phyloP scores from a whole-genome alignment of 805 yeast species.

The Ogataea neopini region DNA sequence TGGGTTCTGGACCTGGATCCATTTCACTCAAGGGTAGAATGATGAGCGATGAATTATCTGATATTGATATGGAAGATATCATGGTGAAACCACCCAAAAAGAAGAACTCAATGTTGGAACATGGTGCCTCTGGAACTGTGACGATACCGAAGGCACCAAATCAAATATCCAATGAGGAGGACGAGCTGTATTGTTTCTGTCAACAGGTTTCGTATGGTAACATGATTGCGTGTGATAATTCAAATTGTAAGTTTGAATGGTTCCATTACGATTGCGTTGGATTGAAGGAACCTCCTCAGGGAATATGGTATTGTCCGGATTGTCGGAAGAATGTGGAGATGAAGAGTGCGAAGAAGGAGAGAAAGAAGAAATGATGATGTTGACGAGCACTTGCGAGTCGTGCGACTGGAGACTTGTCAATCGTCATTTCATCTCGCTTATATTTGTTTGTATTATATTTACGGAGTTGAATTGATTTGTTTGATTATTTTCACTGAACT shows the following conservation, averaged over 20 bases:
- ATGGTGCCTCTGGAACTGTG: conserved; percentile 31
- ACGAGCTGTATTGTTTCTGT: conserved; percentile 82
- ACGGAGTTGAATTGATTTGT: too few relatives aligned
- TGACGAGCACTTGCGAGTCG: too few relatives aligned
- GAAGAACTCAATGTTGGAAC: conserved; percentile 24
- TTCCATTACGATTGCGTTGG: conserved; percentile 82
- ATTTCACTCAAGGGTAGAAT: conserved; percentile 19
- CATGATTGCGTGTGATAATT: conserved; percentile 65
- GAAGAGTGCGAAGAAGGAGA: conserved; percentile 28
- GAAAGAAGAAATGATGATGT: conserved; percentile 19
- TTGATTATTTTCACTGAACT: background rate
- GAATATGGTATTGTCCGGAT: conserved; percentile 95
- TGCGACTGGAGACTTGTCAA: too few relatives aligned
- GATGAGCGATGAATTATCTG: conserved; percentile 24
- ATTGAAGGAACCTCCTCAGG: conserved; percentile 88
- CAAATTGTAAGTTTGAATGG: conserved; percentile 62
- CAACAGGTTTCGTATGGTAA: conserved; percentile 84
- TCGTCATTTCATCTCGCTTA: too few relatives aligned
- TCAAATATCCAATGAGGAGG: conserved; percentile 55
- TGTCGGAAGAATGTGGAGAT: conserved; percentile 48
- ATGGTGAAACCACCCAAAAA: conserved; percentile 16
- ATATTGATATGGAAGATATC: conserved; percentile 22
- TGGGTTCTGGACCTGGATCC: conserved; percentile 5
- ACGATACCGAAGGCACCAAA: conserved; percentile 24
- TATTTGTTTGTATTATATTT: background rate